These are phyloP conservation scores for Trichothecium sympodiale DNA, from an alignment of 2,329 filamentous ascomycete species.

Conservation along the genomic window DNA sequence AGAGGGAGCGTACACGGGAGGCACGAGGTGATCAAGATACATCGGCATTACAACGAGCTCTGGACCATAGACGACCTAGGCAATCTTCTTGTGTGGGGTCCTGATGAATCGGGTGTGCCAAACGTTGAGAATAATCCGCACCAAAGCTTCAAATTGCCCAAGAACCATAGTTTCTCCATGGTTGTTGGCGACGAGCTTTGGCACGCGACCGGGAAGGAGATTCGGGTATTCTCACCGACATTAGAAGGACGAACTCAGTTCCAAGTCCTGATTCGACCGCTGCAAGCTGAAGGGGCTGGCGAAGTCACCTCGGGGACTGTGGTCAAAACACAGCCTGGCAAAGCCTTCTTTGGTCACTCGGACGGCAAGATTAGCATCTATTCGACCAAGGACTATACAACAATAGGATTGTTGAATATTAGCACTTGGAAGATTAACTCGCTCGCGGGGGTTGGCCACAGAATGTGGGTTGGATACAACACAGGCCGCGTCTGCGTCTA, in stretches of 20 bases:
- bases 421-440: constrained; percentile 94
- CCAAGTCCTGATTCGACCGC: constrained; percentile 60
- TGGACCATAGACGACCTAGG: constrained; percentile 92
- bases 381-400: constrained; percentile 64
- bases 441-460: constrained; percentile 66
- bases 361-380: constrained; percentile 96
- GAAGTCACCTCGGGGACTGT: constrained; percentile 80
- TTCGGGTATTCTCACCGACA: constrained; percentile 72
- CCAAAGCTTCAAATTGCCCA: constrained; percentile 66
- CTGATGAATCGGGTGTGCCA: constrained; percentile 60
- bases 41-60: constrained; percentile 76
- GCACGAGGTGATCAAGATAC: constrained; percentile 72
- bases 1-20: constrained; percentile 66
- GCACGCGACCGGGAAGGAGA: constrained; percentile 78
- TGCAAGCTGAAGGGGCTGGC: constrained; percentile 62
- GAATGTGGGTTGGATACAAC: constrained; percentile 90
- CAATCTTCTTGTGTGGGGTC: constrained; percentile 76
- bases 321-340: constrained; percentile 62
- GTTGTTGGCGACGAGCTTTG: constrained; percentile 77
- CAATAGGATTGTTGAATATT: constrained; percentile 69
- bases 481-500: constrained; percentile 92
- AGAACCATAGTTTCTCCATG: constrained; percentile 79
- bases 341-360: constrained; percentile 80
- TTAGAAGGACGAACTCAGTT: constrained; percentile 58
- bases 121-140: constrained; percentile 61